Percentiles rank a stretch among this genome's conserved stretches.
phyloP scores from a whole-genome alignment of 495 filamentous ascomycete genomes.

The Aspergillus kassunensis region DNA sequence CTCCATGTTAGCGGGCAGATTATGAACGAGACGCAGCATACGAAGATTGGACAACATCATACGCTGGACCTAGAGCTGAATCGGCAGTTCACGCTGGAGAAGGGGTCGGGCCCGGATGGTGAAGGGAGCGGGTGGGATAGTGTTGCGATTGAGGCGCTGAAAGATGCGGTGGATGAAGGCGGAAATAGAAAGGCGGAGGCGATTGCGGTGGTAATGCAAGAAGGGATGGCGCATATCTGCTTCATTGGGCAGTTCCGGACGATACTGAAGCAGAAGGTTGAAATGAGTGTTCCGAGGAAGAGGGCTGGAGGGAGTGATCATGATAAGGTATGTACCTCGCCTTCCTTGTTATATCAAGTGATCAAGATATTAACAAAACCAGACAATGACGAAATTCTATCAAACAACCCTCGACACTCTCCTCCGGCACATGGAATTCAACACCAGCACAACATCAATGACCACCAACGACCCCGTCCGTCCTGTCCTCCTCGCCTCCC shows the following conservation, averaged over 20 bases:
- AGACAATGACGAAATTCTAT: constrained; percentile 78
- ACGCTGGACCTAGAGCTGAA: constrained; percentile 88
- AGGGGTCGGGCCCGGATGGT: constrained; percentile 43
- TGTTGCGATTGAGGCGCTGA: constrained; percentile 72
- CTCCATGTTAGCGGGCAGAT: constrained; percentile 85
- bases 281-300: constrained; percentile 79
- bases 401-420: constrained; percentile 72
- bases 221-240: constrained; percentile 89
- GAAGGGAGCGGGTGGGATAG: constrained; percentile 80
- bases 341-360: too few relatives aligned
- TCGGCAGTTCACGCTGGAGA: constrained; percentile 80
- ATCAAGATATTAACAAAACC: too few relatives aligned
- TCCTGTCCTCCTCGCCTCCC: constrained; percentile 83
- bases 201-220: constrained; percentile 89
- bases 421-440: constrained; percentile 73
- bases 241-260: constrained; percentile 90
- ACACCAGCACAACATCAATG: constrained; percentile 38
- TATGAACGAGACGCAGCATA: constrained; percentile 75
- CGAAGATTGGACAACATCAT: constrained; percentile 80
- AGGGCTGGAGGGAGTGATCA: constrained; percentile 55
- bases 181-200: constrained; percentile 68
- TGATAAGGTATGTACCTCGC: constrained; percentile 49
- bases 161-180: constrained; percentile 72
- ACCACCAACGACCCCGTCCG: constrained; percentile 40
- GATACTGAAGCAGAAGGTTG: constrained; percentile 80